A percentile compares a stretch with the other conserved stretches of the same genome.
Conservation (phyloP, 2,329 filamentous ascomycete species). For the Fusarium buharicum region DNA sequence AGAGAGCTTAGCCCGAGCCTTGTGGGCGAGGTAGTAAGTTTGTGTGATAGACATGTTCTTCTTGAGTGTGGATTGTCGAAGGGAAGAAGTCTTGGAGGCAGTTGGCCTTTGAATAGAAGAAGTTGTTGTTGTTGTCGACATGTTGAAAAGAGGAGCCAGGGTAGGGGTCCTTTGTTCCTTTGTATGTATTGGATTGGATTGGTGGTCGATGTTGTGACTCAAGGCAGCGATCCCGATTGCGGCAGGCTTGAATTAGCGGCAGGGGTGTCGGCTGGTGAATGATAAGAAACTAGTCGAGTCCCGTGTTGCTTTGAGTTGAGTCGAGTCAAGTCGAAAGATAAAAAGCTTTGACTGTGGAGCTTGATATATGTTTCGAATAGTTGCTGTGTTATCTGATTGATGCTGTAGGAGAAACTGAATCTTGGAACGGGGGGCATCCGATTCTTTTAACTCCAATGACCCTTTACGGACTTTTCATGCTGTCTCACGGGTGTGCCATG, state of each 20-base stretch:
- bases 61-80: slow-evolving; percentile 58
- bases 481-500: slow-evolving; percentile 39
- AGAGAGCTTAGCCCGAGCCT: slow-evolving; percentile 95
- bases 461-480: slow-evolving; percentile 40
- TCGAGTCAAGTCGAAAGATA: slow-evolving; percentile 10
- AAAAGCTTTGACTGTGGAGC: slow-evolving; percentile 11
- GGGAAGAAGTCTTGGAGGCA: slow-evolving; percentile 44
- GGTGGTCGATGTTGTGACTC: slow-evolving; percentile 42
- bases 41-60: slow-evolving; percentile 98
- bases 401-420: slow-evolving; percentile 15
- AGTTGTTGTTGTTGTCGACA: slow-evolving; percentile 47
- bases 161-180: slow-evolving; percentile 37
- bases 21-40: slow-evolving; percentile 98
- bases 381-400: slow-evolving; percentile 29
- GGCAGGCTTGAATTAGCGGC: slow-evolving; percentile 44
- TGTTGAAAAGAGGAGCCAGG: slow-evolving; percentile 39
- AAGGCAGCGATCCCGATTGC: slow-evolving; percentile 48
- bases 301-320: slow-evolving; percentile 13
- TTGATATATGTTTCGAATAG: too few species aligned
- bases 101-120: slow-evolving; percentile 42
- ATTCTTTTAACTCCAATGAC: slow-evolving; percentile 46
- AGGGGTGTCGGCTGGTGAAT: slow-evolving; percentile 46
- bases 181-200: slow-evolving; percentile 39
- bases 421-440: slow-evolving; percentile 33
- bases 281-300: slow-evolving; percentile 40